A percentile compares a stretch with the other conserved stretches of the same genome.
phyloP scores from a whole-genome alignment of 192 early-diverging fungal genomes.

The Obelidium mucronatum region DNA sequence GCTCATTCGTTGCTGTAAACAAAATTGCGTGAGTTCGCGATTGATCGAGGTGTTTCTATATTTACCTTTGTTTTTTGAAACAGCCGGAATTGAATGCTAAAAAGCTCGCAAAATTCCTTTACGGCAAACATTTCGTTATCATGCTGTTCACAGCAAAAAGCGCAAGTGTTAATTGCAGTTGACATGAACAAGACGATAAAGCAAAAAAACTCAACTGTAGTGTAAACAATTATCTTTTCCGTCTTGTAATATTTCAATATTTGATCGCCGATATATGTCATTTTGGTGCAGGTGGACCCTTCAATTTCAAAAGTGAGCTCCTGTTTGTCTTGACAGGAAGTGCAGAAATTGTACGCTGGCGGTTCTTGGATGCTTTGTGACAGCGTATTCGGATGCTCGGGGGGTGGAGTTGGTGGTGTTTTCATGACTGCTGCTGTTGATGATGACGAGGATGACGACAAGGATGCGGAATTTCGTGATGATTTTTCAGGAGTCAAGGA shows the following conservation, averaged over 20 bases:
- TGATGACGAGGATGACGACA: too few relatives aligned
- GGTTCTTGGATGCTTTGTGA: not conserved
- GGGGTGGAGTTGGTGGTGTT: too few relatives aligned
- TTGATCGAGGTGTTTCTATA: conserved; percentile 42
- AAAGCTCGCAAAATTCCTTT: conserved; percentile 55
- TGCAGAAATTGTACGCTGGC: not conserved
- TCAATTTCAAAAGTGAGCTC: conserved; percentile 26
- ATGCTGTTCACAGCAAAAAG: conserved; percentile 40
- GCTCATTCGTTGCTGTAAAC: conserved; percentile 34
- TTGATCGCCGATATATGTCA: conserved; percentile 59
- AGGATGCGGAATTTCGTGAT: too few relatives aligned
- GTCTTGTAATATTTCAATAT: conserved; percentile 35
- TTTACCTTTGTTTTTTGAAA: conserved; percentile 46
- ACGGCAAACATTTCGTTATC: conserved; percentile 62
- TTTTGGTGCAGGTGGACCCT: conserved; percentile 60
- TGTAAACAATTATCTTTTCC: conserved; percentile 73
- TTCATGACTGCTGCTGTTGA: too few relatives aligned
- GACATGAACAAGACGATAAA: conserved; percentile 1
- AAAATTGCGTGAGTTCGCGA: conserved; percentile 39
- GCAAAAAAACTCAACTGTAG: conserved; percentile 33
- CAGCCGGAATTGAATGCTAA: conserved; percentile 57
- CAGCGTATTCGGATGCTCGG: too few relatives aligned
- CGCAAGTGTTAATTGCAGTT: too few relatives aligned
- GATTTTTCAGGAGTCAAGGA: too few relatives aligned
- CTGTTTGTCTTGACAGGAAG: not conserved